Conservation (phyloP, 306 rosid genomes). For the Cotoneaster glaucophyllus region DNA sequence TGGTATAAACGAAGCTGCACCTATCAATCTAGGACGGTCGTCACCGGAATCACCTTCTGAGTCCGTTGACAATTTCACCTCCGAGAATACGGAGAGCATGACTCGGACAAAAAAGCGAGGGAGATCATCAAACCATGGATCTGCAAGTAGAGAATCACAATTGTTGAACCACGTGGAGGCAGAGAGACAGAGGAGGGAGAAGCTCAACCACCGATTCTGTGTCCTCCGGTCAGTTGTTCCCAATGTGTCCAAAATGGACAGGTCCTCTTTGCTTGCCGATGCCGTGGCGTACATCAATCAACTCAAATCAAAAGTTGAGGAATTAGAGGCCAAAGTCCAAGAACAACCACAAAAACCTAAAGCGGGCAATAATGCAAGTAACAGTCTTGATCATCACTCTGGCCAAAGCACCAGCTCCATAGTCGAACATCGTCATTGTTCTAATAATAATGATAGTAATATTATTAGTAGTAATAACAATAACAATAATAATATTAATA, state of each 20-base stretch:
- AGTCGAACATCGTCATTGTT: background rate
- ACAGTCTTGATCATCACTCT: background rate
- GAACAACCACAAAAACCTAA: background rate
- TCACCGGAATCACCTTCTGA: background rate
- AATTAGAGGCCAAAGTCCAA: constrained; percentile 3
- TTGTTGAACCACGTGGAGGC: constrained; percentile 34
- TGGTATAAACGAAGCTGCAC: background rate
- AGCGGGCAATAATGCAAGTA: background rate
- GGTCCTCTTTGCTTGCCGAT: constrained; percentile 39
- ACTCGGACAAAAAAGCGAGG: background rate
- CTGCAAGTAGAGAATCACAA: background rate
- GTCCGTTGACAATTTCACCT: background rate
- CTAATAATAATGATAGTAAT: background rate
- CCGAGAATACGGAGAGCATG: background rate
- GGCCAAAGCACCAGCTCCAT: background rate
- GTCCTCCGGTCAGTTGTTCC: constrained; percentile 50
- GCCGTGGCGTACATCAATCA: constrained; percentile 33
- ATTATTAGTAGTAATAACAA: background rate
- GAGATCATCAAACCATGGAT: background rate
- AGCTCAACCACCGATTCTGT: constrained; percentile 39
- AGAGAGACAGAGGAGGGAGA: constrained; percentile 42
- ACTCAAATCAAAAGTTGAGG: constrained; percentile 28
- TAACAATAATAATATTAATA: background rate
- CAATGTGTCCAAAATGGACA: constrained; percentile 52
- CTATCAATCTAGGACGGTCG: background rate